Conservation (phyloP, 257 asterid species). For the Solanum piurae region DNA sequence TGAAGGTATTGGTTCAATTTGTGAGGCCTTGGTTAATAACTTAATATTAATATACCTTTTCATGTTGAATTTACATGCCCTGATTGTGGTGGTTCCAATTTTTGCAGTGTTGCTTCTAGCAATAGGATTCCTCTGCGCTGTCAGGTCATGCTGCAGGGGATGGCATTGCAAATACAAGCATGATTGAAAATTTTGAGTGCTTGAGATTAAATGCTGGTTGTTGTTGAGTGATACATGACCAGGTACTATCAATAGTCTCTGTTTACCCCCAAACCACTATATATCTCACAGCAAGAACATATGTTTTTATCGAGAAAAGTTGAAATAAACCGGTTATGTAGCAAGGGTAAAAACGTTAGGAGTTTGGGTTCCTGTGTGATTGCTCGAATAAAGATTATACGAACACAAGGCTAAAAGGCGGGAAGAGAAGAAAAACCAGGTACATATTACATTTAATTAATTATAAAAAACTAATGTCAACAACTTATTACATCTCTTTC, state of each 20-base stretch:
- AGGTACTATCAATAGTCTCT: background rate
- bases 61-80: background rate
- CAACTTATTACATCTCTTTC: background rate
- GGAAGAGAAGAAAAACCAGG: background rate
- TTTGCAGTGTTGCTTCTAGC: conserved; percentile 15
- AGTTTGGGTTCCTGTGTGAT: background rate
- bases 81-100: background rate
- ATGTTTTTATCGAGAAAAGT: background rate
- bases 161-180: conserved; percentile 7
- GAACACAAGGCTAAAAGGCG: background rate
- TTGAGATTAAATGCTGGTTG: background rate
- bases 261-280: background rate
- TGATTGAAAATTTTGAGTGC: conserved; percentile 2
- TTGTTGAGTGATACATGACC: background rate
- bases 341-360: background rate
- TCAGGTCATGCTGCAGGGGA: background rate
- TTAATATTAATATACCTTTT: background rate
- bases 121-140: background rate
- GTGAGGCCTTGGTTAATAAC: background rate
- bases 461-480: background rate
- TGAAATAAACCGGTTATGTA: background rate
- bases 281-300: background rate
- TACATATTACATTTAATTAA: background rate
- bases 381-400: background rate
- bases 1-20: background rate